Evolutionary conservation across 106 monocot genomes (phyloP), one percentile per base, ranked within the genome.

Genomic region (Acorus calamus): DNA sequence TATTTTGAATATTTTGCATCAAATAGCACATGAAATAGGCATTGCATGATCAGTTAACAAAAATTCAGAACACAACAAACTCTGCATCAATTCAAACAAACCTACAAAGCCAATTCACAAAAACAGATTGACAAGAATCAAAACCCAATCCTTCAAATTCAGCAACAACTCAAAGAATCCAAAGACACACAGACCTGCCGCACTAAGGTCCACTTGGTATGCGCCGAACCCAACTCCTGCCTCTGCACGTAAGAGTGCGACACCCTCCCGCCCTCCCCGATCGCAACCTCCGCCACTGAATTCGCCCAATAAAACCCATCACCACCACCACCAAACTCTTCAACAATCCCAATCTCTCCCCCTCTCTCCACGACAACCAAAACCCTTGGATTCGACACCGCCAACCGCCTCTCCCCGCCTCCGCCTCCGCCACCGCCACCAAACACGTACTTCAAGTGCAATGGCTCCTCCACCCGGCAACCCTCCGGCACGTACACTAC

Each of bases 301-400:
- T 91, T 96, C n/a, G 84, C 76, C 91, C 96, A 96, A 56, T 91
- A 96, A 53, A 81, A 79, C 69, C n/a, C n/a, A n/a, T 53, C 67
- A 62, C 70, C 76, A 12, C 71, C 14, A 28, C 47, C 76, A 4
- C 67, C 82, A 8, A 73, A n/a, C 74, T 96, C 96, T 68, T 96
- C 96, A 59, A 96, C 80, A 4, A 96, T 75, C 8, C 74, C 74
- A 14, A 91, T 54, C 75, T 96, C 87, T 9, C 87, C 81, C 11
- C 73, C 77, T 57, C 83, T 78, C 74, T 91, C 96, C 57, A 73
- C 87, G 73, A 96, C 82, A 4, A 88, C 78, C 63, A 96, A 60
- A 66, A 87, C 78, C 73, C 91, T 96, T 42, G 96, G 96, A 46
- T 85, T 96, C 13, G 87, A 91, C 52, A 96, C 73, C 11, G 72